Evolutionary conservation across 495 filamentous ascomycete species (phyloP), one percentile per base, ranked within the genome.

Genomic region (Aspergillus affinis): DNA sequence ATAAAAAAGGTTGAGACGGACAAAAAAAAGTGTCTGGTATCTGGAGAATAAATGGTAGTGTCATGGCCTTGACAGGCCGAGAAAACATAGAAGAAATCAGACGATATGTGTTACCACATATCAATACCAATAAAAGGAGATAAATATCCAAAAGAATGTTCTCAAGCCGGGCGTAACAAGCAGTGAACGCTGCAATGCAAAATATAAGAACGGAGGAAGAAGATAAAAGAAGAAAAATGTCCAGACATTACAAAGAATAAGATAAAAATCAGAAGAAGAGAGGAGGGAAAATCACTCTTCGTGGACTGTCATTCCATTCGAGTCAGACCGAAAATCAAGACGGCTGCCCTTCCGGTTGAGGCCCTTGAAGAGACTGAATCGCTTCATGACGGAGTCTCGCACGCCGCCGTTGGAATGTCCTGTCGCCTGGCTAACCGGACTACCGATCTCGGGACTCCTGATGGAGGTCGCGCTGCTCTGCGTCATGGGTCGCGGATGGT

Each of bases 371-470:
- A 79, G 61, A 61, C 78, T 81, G 64, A 79, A 76, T 60, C 78
- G 68, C 56, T 75, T 81, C 68, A 76, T 72, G 20, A 82, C 73
- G 52, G 78, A 81, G 58, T 81, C 79, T 46, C 75, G 71, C 53
- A 72, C 69, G 41, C 69, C 70, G n/a, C 64, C 59, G 48, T 63
- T 59, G 44, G 63, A 41, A 20, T 63, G 55, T 53, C 51, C 49
- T 12, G 48, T 50, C 10, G 29, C 56, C 29, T 52, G 60, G 26
- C 58, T 52, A 15, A 17, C 46, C 29, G 64, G 59, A 51, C 61
- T 64, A 29, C 59, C 55, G 30, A 66, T 45, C 44, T 68, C 58
- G 3, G 65, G 63, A 30, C 58, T 65, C 45, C 53, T 64, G 54
- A 65, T 60, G 15, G 61, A 69, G 21, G 61, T 48, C 15, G 41